Evolutionary conservation across 176 grass and related monocot genomes (phyloP), one percentile per base, ranked within the genome.

Genomic region (sorghum (Sorghum bicolor)): DNA sequence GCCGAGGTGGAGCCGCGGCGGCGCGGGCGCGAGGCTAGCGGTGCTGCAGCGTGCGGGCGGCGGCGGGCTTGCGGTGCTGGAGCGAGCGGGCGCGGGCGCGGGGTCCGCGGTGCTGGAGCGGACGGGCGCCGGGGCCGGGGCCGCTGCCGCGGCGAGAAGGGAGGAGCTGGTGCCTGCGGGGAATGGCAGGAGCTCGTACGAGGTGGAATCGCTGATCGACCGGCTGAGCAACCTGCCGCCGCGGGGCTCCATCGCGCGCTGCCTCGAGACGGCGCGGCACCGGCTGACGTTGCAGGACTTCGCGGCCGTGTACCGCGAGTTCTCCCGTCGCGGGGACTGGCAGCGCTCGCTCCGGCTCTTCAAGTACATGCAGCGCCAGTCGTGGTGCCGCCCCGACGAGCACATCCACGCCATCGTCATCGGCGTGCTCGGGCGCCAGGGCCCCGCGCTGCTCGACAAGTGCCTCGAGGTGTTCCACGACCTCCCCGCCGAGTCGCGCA

Each of bases 321-420:
- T 98, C 82, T 94, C 96, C 38, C 87, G 91, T 6, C 86, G 89
- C 36, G 96, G 96, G 16, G 96, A 98, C 83, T 98, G 96, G 96
- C 96, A 98, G 87, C 91, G 93, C 29, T 98, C 89, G 38, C 70
- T 95, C 69, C 93, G 93, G 16, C 93, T 98, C 34, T 98, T 98
- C 96, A 98, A 98, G 83, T 98, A 98, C 85, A 98, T 93, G 93
- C 87, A 91, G 87, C 89, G 93, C 55, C 93, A 95, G 65, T 81
- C 93, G 4, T 98, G 96, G 96, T 98, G 96, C 91, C 92, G 91
- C 84, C 96, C 93, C 86, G 91, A 98, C 91, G 91, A 98, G 85
- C 96, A 95, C 87, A 98, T 98, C 80, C 89, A 95, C 76, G 93
- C 96, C 39, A 95, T 98, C 80, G 64, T 98, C 58, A 92, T 98